phyloP scores from a whole-genome alignment of 371 early-diverging fungal genomes.

The Blakeslea trispora region DNA sequence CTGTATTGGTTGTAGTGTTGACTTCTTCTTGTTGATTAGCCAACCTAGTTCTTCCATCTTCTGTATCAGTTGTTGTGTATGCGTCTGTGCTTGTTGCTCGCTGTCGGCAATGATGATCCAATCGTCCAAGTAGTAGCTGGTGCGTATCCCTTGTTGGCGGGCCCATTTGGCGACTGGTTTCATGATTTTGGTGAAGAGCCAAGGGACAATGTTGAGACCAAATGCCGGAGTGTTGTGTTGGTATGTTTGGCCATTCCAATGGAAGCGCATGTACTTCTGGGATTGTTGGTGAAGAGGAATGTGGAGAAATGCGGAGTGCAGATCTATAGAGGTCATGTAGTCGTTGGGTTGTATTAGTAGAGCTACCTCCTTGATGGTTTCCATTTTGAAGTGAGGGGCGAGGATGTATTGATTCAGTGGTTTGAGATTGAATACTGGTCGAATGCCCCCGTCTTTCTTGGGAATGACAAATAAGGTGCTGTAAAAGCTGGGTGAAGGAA shows the following conservation, averaged over 20 bases:
- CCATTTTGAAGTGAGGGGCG: slow-evolving; percentile 30
- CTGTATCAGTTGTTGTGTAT: slow-evolving; percentile 16
- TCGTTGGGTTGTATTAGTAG: slow-evolving; percentile 19
- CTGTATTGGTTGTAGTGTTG: slow-evolving; percentile 26
- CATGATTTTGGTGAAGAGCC: slow-evolving; percentile 36
- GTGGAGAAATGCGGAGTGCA: slow-evolving; percentile 25
- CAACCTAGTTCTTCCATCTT: slow-evolving; percentile 28
- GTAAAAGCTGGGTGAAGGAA: slow-evolving; percentile 5
- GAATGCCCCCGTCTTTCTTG: slow-evolving; percentile 19
- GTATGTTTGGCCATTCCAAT: slow-evolving; percentile 20
- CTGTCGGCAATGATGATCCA: slow-evolving; percentile 15
- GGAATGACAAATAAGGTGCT: slow-evolving; percentile 20
- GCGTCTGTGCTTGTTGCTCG: slow-evolving; percentile 4
- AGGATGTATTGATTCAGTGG: slow-evolving; percentile 14
- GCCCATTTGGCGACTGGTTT: slow-evolving; percentile 36
- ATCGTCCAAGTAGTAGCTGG: slow-evolving; percentile 34
- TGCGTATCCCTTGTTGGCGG: slow-evolving; percentile 19
- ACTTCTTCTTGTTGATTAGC: slow-evolving; percentile 28
- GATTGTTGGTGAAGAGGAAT: slow-evolving; percentile 21
- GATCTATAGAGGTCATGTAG: slow-evolving; percentile 18
- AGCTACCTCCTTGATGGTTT: slow-evolving; percentile 16
- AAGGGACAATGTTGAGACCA: slow-evolving; percentile 36
- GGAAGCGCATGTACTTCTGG: slow-evolving; percentile 27
- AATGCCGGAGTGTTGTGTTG: slow-evolving; percentile 33
- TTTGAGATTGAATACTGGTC: slow-evolving; percentile 25